Conservation (phyloP, 73 alveolate species). For the Paramecium bursaria region DNA sequence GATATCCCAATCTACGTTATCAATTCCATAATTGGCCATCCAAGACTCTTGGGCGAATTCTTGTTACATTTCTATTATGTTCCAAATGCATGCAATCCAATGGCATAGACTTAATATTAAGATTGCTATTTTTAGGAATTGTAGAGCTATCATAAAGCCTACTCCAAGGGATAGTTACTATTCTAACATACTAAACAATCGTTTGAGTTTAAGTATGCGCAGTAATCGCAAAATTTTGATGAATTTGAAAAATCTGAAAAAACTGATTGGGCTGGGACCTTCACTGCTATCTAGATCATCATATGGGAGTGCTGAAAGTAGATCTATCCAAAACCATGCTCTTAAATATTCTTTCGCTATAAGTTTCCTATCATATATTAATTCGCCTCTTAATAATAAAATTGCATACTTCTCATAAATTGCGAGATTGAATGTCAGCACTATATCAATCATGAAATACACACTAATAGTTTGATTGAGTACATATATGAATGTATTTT, state of each 20-base stretch:
- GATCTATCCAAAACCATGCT: constrained; percentile 80
- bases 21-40: constrained; percentile 35
- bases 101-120: constrained; percentile 34
- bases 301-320: constrained; percentile 80
- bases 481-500: background rate
- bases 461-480: too few relatives aligned
- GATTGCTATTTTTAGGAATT: constrained; percentile 26
- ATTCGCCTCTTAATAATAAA: constrained; percentile 83
- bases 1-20: constrained; percentile 31
- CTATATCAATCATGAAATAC: too few relatives aligned
- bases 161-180: background rate
- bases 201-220: constrained; percentile 74
- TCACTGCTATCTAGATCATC: constrained; percentile 20
- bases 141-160: background rate
- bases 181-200: constrained; percentile 61
- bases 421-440: constrained; percentile 71
- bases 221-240: constrained; percentile 76
- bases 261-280: constrained; percentile 44
- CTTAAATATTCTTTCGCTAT: constrained; percentile 73
- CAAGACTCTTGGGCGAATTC: background rate
- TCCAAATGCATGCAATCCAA: constrained; percentile 62
- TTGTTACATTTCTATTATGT: constrained; percentile 22
- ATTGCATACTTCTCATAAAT: constrained; percentile 62
- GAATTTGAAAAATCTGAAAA: constrained; percentile 77
- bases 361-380: constrained; percentile 61